Percentiles rank a stretch among this genome's conserved stretches.
Evolutionary conservation across 768 basidiomycete genomes (phyloP).

Genomic region (Saitozyma podzolica): DNA sequence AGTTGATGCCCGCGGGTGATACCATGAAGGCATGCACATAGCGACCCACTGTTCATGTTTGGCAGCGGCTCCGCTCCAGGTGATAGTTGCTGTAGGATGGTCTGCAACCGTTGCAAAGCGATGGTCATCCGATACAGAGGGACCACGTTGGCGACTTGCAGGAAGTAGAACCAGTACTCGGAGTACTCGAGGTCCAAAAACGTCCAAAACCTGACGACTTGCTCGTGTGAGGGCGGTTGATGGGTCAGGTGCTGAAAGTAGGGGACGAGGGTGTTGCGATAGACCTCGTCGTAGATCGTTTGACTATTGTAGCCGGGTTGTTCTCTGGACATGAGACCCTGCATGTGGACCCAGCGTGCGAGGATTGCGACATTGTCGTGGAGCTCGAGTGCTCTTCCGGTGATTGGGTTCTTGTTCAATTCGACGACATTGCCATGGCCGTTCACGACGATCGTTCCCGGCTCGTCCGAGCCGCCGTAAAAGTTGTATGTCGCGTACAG

Average conservation of each 20-base stretch:
- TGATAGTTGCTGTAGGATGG: not conserved
- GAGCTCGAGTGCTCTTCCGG: not conserved
- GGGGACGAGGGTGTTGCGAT: not conserved
- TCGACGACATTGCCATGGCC: not conserved
- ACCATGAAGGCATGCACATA: too few relatives aligned
- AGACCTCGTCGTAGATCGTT: not conserved
- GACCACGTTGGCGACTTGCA: not conserved
- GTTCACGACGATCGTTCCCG: not conserved
- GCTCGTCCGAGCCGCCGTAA: not conserved
- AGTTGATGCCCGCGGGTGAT: too few relatives aligned
- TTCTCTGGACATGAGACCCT: not conserved
- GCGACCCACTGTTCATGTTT: not conserved
- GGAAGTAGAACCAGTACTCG: not conserved
- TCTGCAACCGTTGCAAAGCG: not conserved
- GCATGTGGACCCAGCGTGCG: not conserved
- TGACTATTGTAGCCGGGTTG: not conserved
- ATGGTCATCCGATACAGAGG: not conserved
- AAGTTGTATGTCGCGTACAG: not conserved
- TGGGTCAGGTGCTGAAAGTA: not conserved
- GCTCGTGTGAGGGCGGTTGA: not conserved
- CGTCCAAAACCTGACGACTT: not conserved
- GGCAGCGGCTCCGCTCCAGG: not conserved
- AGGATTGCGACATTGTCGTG: constrained; percentile 4
- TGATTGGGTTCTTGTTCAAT: not conserved
- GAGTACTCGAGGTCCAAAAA: not conserved